A percentile compares a stretch with the other conserved stretches of the same genome.
Conservation (phyloP, 139 green algal genomes). For the Astrephomene gubernaculifera region DNA sequence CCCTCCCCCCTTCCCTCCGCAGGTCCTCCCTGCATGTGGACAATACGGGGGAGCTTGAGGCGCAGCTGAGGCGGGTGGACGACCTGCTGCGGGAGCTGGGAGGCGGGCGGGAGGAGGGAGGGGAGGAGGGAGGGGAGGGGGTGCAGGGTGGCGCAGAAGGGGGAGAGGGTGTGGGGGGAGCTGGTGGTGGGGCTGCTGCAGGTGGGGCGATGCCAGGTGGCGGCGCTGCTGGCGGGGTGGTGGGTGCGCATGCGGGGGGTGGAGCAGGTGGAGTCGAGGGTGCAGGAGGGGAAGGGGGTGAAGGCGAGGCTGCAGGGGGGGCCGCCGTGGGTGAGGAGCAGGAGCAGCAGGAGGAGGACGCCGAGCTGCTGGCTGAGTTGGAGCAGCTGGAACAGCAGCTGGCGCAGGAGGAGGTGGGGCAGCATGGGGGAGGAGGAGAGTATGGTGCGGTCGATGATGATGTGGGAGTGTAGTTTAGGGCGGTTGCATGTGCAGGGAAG, state of each 20-base stretch:
- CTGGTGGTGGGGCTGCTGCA: no score
- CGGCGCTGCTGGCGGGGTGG: no score
- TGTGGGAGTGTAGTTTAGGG: no score
- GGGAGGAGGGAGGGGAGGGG: background rate
- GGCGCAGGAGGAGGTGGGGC: background rate
- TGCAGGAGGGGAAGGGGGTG: background rate
- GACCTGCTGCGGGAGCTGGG: background rate
- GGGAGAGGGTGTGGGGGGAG: no score
- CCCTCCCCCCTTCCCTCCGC: no score
- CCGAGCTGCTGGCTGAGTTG: constrained; percentile 16
- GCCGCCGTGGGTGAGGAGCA: background rate
- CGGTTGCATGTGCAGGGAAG: no score
- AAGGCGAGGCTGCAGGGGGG: background rate
- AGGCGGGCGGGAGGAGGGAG: background rate
- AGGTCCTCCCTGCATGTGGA: background rate
- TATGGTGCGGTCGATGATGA: no score
- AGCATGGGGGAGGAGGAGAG: background rate
- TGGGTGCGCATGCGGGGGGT: no score
- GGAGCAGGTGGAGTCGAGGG: no score
- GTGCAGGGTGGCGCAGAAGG: no score
- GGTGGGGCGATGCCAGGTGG: no score
- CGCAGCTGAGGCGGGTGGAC: background rate
- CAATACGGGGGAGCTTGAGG: background rate
- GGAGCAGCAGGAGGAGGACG: background rate
- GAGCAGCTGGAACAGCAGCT: background rate